phyloP scores from a whole-genome alignment of 106 monocot species.

The Triglochin maritima region DNA sequence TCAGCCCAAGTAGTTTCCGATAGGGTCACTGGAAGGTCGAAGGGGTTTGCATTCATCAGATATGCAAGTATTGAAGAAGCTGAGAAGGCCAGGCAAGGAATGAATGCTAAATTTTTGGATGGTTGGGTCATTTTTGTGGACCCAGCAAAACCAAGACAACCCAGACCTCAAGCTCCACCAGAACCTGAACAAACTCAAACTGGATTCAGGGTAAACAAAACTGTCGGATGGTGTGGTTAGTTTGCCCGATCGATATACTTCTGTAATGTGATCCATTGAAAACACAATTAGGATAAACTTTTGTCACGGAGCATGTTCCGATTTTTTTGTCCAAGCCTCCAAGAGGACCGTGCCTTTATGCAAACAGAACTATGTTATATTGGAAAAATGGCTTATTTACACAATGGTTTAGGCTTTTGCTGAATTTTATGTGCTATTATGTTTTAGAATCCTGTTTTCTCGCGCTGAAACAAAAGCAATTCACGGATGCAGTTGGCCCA shows the following conservation, averaged over 20 bases:
- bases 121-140: slow-evolving; percentile 96
- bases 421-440: too few relatives aligned
- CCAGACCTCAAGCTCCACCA: slow-evolving; percentile 16
- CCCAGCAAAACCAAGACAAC: slow-evolving; percentile 75
- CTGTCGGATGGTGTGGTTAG: slow-evolving; percentile 83
- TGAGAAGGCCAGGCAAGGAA: slow-evolving; percentile 62
- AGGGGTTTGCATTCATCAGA: slow-evolving; percentile 74
- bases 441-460: too few relatives aligned
- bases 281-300: neutral
- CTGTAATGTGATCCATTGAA: neutral
- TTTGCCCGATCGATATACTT: slow-evolving; percentile 1
- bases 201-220: slow-evolving; percentile 61
- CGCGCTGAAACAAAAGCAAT: too few relatives aligned
- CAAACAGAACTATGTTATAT: too few relatives aligned
- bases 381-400: too few relatives aligned
- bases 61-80: slow-evolving; percentile 71
- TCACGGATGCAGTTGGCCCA: too few relatives aligned
- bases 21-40: slow-evolving; percentile 72
- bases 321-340: too few relatives aligned
- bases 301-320: too few relatives aligned
- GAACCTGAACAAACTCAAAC: slow-evolving; percentile 18
- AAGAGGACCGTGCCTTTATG: too few relatives aligned
- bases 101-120: slow-evolving; percentile 89
- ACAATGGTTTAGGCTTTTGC: too few relatives aligned
- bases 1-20: slow-evolving; percentile 85